Conservation (phyloP, 805 yeast genomes). For the Monosporozyma aerobia region DNA sequence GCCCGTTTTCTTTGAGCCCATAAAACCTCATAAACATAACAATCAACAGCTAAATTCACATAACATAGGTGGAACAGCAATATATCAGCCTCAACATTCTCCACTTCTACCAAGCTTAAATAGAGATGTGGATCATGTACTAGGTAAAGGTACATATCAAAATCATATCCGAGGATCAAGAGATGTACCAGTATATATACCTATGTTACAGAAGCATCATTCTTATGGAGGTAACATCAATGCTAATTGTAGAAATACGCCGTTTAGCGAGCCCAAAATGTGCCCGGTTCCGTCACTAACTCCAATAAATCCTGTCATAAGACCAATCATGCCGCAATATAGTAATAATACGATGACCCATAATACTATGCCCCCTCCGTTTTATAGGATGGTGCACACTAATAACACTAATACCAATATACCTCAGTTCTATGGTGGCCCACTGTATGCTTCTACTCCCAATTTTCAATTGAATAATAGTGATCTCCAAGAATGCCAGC, state of each 20-base stretch:
- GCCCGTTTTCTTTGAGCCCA: neutral
- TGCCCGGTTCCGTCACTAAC: neutral
- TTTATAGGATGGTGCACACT: neutral
- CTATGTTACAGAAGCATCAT: neutral
- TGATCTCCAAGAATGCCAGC: neutral
- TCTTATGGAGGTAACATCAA: neutral
- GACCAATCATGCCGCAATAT: neutral
- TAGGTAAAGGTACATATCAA: neutral
- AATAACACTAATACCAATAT: neutral
- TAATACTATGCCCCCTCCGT: neutral
- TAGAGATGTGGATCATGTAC: neutral
- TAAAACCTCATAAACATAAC: neutral
- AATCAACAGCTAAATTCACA: neutral
- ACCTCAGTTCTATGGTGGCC: neutral
- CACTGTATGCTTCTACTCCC: neutral
- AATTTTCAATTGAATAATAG: neutral
- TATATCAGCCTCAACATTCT: neutral
- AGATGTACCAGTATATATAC: neutral
- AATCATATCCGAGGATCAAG: neutral
- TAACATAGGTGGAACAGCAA: neutral
- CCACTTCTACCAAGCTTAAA: neutral
- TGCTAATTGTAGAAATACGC: neutral
- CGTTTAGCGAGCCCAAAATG: neutral
- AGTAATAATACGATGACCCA: neutral
- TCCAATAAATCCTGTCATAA: neutral